Conservation (phyloP, 1,139 yeast genomes). For the Diutina sp. region DNA sequence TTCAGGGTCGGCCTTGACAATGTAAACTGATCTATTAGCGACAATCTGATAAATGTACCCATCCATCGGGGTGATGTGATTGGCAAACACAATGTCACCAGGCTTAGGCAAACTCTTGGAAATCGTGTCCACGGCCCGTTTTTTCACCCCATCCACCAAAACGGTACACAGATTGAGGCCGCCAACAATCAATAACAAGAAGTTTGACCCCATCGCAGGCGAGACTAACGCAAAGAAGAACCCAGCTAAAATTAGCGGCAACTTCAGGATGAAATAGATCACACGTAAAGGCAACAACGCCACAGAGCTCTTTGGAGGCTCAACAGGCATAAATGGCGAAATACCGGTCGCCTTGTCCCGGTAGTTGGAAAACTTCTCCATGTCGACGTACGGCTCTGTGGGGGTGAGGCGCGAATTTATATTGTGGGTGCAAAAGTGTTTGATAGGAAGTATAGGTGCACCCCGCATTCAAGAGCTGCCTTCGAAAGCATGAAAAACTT, state of each 20-base stretch:
- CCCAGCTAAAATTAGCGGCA: not conserved
- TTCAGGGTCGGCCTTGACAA: not conserved
- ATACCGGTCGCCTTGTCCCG: conserved; percentile 79
- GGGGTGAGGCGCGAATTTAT: not conserved
- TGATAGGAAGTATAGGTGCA: not conserved
- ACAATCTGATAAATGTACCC: not conserved
- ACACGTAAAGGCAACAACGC: not conserved
- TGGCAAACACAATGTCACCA: conserved; percentile 2
- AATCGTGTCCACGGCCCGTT: not conserved
- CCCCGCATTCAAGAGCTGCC: not conserved
- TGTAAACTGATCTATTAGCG: not conserved
- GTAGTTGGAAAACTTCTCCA: conserved; percentile 69
- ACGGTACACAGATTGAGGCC: not conserved
- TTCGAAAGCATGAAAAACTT: too few species aligned
- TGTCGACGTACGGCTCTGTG: conserved; percentile 9
- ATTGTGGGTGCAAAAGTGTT: not conserved
- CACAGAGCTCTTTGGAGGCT: conserved; percentile 6
- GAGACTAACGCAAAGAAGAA: not conserved
- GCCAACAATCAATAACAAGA: not conserved
- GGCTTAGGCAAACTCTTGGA: not conserved
- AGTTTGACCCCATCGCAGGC: not conserved
- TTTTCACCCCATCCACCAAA: not conserved
- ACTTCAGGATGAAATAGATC: not conserved
- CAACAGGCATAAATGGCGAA: conserved; percentile 55
- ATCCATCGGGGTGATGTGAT: not conserved